Base-by-base conservation (phyloP, 2,329 filamentous ascomycete genomes). In the Metarhizium album region DNA sequence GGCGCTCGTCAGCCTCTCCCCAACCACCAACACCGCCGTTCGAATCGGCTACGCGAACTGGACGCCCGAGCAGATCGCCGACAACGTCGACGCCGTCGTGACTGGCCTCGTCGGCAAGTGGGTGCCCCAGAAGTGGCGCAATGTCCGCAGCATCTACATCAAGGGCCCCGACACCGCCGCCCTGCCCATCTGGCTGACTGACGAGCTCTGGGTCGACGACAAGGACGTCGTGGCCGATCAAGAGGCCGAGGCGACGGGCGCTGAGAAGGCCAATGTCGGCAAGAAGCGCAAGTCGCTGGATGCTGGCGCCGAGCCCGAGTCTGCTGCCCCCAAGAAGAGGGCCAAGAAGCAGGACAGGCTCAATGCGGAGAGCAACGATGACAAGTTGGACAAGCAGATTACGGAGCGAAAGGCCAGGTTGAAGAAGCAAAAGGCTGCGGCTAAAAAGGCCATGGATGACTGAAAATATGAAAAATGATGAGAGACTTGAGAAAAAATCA, bases 151-250 rank as follows among this genome's bases (percentile, higher is more conserved):
- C 55, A 73, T 98, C 54, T 90, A 95, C 68, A 77, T 98, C 74
- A 98, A 97, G 77, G 88, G 89, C 3, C 85, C 88, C 27, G 83
- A 87, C 63, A 95, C 91, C 4, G 85, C 84, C 54, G 86, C 91
- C 8, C 76, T 98, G 62, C 93, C 93, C n/a, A 83, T 98, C 64
- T 98, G 90, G 87, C 73, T 95, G 64, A 87, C 91, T 4, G 85
- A 90, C 59, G 90, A 96, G 75, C 75, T 98, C 56, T 98, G 93
- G 90, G 69, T 84, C 16, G 87, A 93, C 57, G 80, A 84, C 53
- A 77, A 82, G 54, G 83, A 88, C 55, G 80, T 85, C 62, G 81
- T 95, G 6, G 72, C 93, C 35, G 71, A 76, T 56, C 73, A 76
- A 37, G 70, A 75, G 52, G 75, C 75, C 38, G 69, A 74, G 52